Evolutionary conservation across 2,329 filamentous ascomycete genomes (phyloP).

Genomic region (Talaromyces pinophilus): DNA sequence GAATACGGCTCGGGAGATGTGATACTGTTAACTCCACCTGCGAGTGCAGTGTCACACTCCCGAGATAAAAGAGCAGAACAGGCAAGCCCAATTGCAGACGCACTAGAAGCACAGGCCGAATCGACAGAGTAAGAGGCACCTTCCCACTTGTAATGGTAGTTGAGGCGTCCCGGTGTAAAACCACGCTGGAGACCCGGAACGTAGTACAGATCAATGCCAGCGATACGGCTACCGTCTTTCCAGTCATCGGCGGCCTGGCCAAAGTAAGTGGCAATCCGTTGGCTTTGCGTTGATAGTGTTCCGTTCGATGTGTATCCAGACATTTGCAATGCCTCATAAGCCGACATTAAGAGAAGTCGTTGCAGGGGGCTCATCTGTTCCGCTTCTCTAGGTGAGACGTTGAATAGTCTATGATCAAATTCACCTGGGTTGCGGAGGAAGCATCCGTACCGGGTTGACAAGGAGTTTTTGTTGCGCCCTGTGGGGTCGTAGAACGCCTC

Average conservation of each 20-base stretch:
- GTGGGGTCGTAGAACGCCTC: slow-evolving; percentile 70
- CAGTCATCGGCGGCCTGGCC: background rate
- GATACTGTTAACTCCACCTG: slow-evolving; percentile 68
- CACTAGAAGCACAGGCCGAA: slow-evolving; percentile 70
- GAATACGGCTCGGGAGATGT: slow-evolving; percentile 77
- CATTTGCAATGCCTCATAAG: slow-evolving; percentile 79
- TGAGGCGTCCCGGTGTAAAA: slow-evolving; percentile 53
- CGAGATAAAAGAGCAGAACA: slow-evolving; percentile 62
- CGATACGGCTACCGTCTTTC: background rate
- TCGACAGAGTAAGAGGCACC: slow-evolving; percentile 69
- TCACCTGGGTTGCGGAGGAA: slow-evolving; percentile 58
- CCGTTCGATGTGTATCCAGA: slow-evolving; percentile 62
- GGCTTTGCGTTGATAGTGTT: slow-evolving; percentile 58
- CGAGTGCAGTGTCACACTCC: slow-evolving; percentile 72
- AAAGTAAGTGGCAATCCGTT: slow-evolving; percentile 69
- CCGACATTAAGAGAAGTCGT: slow-evolving; percentile 71
- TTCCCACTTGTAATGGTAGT: slow-evolving; percentile 72
- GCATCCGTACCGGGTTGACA: slow-evolving; percentile 73
- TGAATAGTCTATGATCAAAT: slow-evolving; percentile 17
- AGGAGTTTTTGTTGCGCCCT: slow-evolving; percentile 73
- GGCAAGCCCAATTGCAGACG: slow-evolving; percentile 67
- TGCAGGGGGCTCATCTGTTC: slow-evolving; percentile 79
- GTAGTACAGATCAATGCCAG: background rate
- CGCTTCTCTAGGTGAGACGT: slow-evolving; percentile 58
- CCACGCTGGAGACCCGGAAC: background rate